Evolutionary conservation across 2,329 filamentous ascomycete genomes (phyloP).

Genomic region (Endocalyx cinctus): DNA sequence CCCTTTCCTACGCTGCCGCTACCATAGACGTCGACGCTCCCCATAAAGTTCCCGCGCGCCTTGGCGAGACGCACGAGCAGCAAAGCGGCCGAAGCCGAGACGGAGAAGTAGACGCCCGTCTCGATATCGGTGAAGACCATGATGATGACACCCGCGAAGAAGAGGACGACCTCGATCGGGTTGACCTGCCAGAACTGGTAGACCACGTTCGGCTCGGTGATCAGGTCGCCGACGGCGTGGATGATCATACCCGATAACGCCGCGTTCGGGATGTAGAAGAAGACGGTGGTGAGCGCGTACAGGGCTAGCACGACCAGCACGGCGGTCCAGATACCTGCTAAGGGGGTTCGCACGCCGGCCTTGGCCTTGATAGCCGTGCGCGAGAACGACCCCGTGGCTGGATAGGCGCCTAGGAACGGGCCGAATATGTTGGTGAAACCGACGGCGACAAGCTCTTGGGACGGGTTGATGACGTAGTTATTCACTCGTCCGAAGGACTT

Average conservation of each 20-base stretch:
- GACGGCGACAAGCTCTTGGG: slow-evolving; percentile 74
- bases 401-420: slow-evolving; percentile 78
- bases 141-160: slow-evolving; percentile 79
- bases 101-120: slow-evolving; percentile 79
- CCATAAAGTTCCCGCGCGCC: slow-evolving; percentile 73
- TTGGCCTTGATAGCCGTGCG: slow-evolving; percentile 94
- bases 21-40: slow-evolving; percentile 63
- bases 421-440: slow-evolving; percentile 72
- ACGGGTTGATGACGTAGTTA: slow-evolving; percentile 74
- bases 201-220: slow-evolving; percentile 76
- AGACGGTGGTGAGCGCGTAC: slow-evolving; percentile 76
- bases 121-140: slow-evolving; percentile 80
- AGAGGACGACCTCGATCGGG: slow-evolving; percentile 77
- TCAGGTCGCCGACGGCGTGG: slow-evolving; percentile 81
- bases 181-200: slow-evolving; percentile 88
- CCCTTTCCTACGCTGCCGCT: slow-evolving; percentile 6
- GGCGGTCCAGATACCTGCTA: slow-evolving; percentile 81
- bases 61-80: slow-evolving; percentile 76
- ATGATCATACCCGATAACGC: slow-evolving; percentile 80
- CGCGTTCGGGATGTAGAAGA: slow-evolving; percentile 82
- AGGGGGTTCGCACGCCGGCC: slow-evolving; percentile 80
- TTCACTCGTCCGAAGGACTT: slow-evolving; percentile 78
- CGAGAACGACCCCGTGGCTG: slow-evolving; percentile 85
- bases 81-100: slow-evolving; percentile 64
- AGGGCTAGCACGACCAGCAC: slow-evolving; percentile 77